Evolutionary conservation across 805 yeast species (phyloP), one percentile per base, ranked within the genome.

Genomic region (Hyphopichia homilentoma): DNA sequence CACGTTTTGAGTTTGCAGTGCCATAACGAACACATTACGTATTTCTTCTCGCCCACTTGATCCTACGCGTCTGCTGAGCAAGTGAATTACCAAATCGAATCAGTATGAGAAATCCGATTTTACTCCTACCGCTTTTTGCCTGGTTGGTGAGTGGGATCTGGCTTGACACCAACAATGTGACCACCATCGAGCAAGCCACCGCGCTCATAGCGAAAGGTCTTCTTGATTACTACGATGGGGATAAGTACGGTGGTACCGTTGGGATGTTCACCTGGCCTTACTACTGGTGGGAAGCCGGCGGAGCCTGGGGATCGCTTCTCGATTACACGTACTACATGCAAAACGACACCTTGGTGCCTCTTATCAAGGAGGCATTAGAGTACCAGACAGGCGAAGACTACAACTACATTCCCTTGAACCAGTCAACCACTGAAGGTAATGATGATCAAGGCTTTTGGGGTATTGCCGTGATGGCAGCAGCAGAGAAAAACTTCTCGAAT

Each of bases 251-350:
- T 21, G 83, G 89, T 6, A 74, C 88, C 4, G 67, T 84, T 17
- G 98, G 97, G 26, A 79, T 84, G 88, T 89, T 93, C 57, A 66
- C 80, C 8, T 64, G 70, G 51, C 97, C 97, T 0, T 89, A 90
- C 69, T 90, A 90, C 70, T 90, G 97, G 98, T 89, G 97, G 97
- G 87, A 88, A 63, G 95, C 97, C 7, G 97, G 97, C 44, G 95
- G 89, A 39, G 96, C 90, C 2, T 87, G 88, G 85, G 95, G 96
- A 6, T 70, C 84, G 13, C 65, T 90, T 71, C 52, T 90, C 27
- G 96, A 88, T 55, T 82, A 84, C 58, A 72, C 86, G 63, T 79
- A 54, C 44, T 81, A 70, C 53, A 76, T 85, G 55, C 74, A 81
- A 23, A 83, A 89, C 54, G 73, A 72, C 41, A 76, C 89, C 1